phyloP scores from a whole-genome alignment of 345 rosid species.

The Syzygium jambos region DNA sequence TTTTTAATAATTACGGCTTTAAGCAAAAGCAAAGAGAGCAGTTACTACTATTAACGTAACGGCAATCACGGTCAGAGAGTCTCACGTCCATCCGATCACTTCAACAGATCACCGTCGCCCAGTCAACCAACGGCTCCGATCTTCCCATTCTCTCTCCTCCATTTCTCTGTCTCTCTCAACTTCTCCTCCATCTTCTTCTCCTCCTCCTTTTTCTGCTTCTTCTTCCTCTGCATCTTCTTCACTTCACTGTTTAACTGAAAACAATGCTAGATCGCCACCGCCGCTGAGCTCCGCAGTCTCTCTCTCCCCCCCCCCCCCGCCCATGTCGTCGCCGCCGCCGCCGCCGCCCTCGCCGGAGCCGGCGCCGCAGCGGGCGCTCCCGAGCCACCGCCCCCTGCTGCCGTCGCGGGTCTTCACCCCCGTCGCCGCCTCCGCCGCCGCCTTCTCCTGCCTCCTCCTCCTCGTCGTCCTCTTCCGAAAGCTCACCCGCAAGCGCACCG shows the following conservation, averaged over 20 bases:
- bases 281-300: background rate
- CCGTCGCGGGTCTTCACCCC: slow-evolving; percentile 19
- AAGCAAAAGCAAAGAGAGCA: background rate
- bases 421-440: slow-evolving; percentile 25
- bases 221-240: background rate
- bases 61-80: background rate
- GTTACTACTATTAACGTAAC: background rate
- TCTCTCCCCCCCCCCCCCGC: too few relatives aligned
- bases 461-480: slow-evolving; percentile 50
- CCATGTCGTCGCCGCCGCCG: background rate
- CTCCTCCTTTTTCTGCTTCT: background rate
- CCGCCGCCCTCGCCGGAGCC: slow-evolving; percentile 32
- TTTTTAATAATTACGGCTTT: background rate
- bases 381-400: slow-evolving; percentile 2
- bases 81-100: background rate
- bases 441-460: slow-evolving; percentile 31
- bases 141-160: background rate
- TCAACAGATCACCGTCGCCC: background rate
- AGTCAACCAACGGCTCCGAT: background rate
- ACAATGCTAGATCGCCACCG: background rate
- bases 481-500: slow-evolving; percentile 67
- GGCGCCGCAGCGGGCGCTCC: background rate
- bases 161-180: background rate
- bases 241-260: background rate
- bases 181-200: background rate